A percentile compares a stretch with the other conserved stretches of the same genome.
These are phyloP conservation scores for Globisporangium camurandrum DNA, from an alignment of 352 stramenopile genomes.

Conservation along the genomic window DNA sequence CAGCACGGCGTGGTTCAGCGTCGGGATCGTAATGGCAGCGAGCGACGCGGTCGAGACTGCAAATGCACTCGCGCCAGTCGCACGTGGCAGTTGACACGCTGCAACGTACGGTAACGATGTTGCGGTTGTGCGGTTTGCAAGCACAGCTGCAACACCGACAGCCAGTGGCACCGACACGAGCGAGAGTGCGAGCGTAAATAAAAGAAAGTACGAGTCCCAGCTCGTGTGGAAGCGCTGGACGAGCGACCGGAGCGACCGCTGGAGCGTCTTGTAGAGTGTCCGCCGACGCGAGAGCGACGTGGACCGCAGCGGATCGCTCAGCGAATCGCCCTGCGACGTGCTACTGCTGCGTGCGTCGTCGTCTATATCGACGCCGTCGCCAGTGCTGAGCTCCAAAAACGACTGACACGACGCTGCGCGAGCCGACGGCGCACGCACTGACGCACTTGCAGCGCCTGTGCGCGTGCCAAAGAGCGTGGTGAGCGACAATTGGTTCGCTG, in stretches of 20 bases:
- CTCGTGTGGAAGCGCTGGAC: constrained; percentile 53
- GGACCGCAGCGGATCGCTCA: constrained; percentile 7
- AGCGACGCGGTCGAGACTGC: constrained; percentile 34
- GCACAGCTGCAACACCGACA: constrained; percentile 22
- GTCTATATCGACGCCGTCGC: too few relatives aligned
- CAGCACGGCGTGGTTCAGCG: constrained; percentile 65
- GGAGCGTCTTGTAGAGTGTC: constrained; percentile 1
- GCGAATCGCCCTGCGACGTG: constrained; percentile 11
- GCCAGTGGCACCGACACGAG: constrained; percentile 41
- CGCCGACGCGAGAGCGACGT: constrained; percentile 6
- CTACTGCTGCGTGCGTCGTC: constrained; percentile 5
- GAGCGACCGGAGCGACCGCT: constrained; percentile 23
- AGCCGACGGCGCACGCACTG: constrained; percentile 1
- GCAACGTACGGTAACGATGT: constrained; percentile 16
- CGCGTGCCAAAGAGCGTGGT: constrained; percentile 6
- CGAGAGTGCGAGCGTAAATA: constrained; percentile 41
- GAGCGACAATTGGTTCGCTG: constrained; percentile 9
- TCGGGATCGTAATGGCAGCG: constrained; percentile 39
- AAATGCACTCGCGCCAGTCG: constrained; percentile 15
- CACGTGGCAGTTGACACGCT: constrained; percentile 30
- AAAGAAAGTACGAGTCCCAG: constrained; percentile 71
- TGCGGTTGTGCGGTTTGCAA: too few relatives aligned
- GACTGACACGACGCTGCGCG: constrained; percentile 17
- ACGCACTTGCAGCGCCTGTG: constrained; percentile 1
- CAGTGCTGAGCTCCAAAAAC: constrained; percentile 16